Percentiles rank a stretch among this genome's conserved stretches.
Evolutionary conservation across 2,329 filamentous ascomycete species (phyloP).

Genomic region (Diatrype stigma): DNA sequence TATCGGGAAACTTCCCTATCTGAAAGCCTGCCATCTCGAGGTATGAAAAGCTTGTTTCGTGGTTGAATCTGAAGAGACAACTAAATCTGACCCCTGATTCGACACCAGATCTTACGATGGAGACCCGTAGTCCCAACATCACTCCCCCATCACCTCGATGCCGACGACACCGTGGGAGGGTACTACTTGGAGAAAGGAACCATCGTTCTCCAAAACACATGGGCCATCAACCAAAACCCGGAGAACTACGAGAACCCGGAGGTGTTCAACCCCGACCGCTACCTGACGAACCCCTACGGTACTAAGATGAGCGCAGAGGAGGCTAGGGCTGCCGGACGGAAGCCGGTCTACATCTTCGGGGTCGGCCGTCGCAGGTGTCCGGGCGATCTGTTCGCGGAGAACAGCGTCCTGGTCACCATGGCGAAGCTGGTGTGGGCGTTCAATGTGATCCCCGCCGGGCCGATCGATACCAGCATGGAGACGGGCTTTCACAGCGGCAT

Average conservation of each 20-base stretch:
- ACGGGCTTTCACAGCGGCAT: conserved; percentile 6
- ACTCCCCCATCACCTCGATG: conserved; percentile 9
- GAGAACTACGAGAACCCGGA: conserved; percentile 12
- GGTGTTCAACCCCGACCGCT: conserved; percentile 13
- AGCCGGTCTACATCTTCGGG: conserved; percentile 5
- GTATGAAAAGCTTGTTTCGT: conserved; percentile 1
- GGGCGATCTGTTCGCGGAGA: conserved; percentile 6
- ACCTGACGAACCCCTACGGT: conserved; percentile 5
- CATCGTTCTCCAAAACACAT: conserved; percentile 40
- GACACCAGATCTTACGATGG: conserved; percentile 12
- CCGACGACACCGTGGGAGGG: conserved; percentile 13
- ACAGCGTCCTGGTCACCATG: conserved; percentile 1
- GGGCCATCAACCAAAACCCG: conserved; percentile 21
- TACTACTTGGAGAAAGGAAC: conserved; percentile 19
- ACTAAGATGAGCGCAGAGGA: background rate
- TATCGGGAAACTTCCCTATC: conserved; percentile 8
- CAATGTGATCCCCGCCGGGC: background rate
- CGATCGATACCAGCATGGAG: conserved; percentile 4
- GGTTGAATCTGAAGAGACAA: background rate
- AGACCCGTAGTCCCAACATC: conserved; percentile 9
- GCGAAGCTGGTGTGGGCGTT: conserved; percentile 8
- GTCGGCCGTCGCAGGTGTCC: conserved; percentile 7
- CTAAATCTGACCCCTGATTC: too few relatives aligned
- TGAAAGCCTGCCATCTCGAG: conserved; percentile 15
- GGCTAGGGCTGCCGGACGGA: conserved; percentile 2